Base-by-base conservation (phyloP, 2,329 filamentous ascomycete species). In the Colletotrichum sp. region DNA sequence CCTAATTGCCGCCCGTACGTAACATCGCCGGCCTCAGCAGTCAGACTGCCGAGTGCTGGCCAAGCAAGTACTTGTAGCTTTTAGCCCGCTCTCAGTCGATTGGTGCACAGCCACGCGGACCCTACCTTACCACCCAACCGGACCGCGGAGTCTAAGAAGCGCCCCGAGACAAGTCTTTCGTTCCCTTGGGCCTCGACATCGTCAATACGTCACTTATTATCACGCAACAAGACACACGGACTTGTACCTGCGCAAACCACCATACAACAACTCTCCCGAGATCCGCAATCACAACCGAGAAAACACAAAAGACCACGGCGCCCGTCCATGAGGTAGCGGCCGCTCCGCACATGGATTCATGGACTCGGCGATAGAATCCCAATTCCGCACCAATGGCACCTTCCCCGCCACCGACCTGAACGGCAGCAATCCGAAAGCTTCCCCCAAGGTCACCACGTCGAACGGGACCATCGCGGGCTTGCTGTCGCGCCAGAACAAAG, bases 331-430 rank as follows among this genome's bases (percentile, higher is more conserved):
- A 74, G 69, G 69, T 73, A 73, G 58, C 72, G 51, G 27, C 58
- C 72, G 61, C 29, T 43, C 61, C 55, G 66, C 68, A 71, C 66
- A 76, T 76, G 72, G 74, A 69, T 76, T 69, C 65, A 76, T 76
- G 74, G 74, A 76, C 72, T 74, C 74, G 59, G 74, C 65, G 63
- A 69, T 74, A 67, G 72, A 64, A 61, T 63, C 72, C 59, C 67
- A 76, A 57, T 66, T 72, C 57, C 68, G 68, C 54, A 61, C 72
- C 27, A 73, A 63, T 68, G 74, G 74, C 72, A 47, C 15, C 36
- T 31, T 64, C n/a, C 31, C n/a, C 51, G 67, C 68, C 59, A 51
- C 69, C 64, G 36, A 64, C 69, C 15, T 63, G 61, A 72, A 72
- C 51, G 64, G 72, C 72, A 27, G 21, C 59, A 58, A 68, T 29